A percentile compares a stretch with the other conserved stretches of the same genome.
phyloP scores from a whole-genome alignment of 108 stramenopile species.

The Nitzschia sp. region DNA sequence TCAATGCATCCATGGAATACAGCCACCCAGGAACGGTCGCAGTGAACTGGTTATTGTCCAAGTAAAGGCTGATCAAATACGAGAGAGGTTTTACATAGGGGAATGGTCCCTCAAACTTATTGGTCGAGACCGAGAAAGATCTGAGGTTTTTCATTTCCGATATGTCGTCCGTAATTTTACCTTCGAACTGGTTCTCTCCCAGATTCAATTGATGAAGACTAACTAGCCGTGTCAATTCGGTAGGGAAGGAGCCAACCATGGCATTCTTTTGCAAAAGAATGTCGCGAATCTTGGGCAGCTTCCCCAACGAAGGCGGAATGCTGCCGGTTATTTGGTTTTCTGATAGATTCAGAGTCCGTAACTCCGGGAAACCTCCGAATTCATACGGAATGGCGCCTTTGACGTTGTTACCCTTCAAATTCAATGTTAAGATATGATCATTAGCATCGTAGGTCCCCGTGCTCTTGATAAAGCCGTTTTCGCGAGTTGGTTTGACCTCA shows the following conservation, averaged over 20 bases:
- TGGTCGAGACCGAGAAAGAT: constrained; percentile 7
- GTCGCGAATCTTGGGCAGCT: constrained; percentile 19
- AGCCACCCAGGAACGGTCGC: constrained; percentile 6
- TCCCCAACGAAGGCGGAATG: constrained; percentile 13
- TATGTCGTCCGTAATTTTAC: constrained; percentile 3
- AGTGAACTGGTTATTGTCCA: constrained; percentile 14
- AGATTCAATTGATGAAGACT: constrained; percentile 19
- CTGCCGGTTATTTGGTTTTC: constrained; percentile 19
- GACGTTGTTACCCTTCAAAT: constrained; percentile 28
- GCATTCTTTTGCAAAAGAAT: constrained; percentile 23
- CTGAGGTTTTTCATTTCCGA: constrained; percentile 10
- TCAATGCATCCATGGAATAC: neutral
- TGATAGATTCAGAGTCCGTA: constrained; percentile 10
- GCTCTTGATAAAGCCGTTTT: constrained; percentile 5
- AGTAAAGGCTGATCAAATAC: neutral
- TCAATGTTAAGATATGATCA: constrained; percentile 12
- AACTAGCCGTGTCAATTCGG: neutral
- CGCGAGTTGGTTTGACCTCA: constrained; percentile 1
- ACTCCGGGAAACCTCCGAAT: constrained; percentile 5
- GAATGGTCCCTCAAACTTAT: constrained; percentile 12
- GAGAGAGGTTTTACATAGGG: constrained; percentile 12
- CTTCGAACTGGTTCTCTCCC: constrained; percentile 23
- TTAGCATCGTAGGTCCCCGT: constrained; percentile 25
- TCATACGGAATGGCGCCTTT: constrained; percentile 27
- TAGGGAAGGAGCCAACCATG: constrained; percentile 22